Evolutionary conservation across 78 protist genomes (phyloP), one percentile per base, ranked within the genome.

Genomic region (Salpingoeca rosetta): DNA sequence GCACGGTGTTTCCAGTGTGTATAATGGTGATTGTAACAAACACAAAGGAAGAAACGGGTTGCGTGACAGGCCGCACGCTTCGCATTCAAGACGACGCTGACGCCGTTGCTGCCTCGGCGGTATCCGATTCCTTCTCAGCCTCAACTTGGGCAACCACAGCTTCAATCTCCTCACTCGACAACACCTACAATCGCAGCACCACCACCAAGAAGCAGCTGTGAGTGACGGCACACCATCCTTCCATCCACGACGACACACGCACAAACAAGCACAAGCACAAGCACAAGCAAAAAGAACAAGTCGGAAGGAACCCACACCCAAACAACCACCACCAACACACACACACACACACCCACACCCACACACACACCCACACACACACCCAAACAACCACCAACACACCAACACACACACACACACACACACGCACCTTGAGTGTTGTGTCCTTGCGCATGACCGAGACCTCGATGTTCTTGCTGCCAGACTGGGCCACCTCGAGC

Each of bases 401-500:
- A n/a, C n/a, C n/a, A n/a, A n/a, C n/a, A n/a, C n/a, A n/a, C n/a
- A n/a, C n/a, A n/a, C n/a, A n/a, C n/a, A n/a, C n/a, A n/a, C n/a
- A n/a, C n/a, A n/a, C n/a, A n/a, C n/a, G 56, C 31, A 94, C 31
- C 79, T 41, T 35, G 35, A 92, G 82, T 26, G 88, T 84, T 75
- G 87, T 42, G 74, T 77, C 88, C 40, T 81, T 81, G 44, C 79
- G 73, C 92, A 96, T 80, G 75, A 93, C 87, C 39, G 96, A 95
- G 38, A 97, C 72, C 91, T 97, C 99, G 72, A 97, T 94, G 88
- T 96, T 95, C 85, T 94, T 92, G 73, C 91, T 85, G 37, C 98
- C 98, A 37, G 95, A 84, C 81, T 98, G 99, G 35, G 97, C 99
- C 40, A 91, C 93, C 94, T 98, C 99, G 45, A 98, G 82, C 51